These are phyloP conservation scores for Diplodia sapinea DNA, from an alignment of 2,329 filamentous ascomycete genomes.

Conservation along the genomic window DNA sequence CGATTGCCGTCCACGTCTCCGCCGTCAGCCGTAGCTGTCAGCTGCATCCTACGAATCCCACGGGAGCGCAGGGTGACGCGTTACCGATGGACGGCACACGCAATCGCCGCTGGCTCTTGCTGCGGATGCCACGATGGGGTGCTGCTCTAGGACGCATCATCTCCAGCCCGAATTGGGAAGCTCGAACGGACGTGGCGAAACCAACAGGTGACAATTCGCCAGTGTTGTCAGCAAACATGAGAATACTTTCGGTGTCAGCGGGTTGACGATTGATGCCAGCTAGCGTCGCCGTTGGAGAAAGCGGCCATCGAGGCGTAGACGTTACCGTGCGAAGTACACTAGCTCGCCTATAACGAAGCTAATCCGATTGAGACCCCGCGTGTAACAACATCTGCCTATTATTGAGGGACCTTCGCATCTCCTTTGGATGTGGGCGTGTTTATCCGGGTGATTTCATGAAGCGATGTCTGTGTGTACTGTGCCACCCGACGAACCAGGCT, in stretches of 20 bases:
- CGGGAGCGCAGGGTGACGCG: background rate
- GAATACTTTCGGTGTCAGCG: background rate
- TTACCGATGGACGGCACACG: background rate
- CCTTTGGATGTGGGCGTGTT: background rate
- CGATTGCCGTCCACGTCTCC: background rate
- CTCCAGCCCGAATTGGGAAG: background rate
- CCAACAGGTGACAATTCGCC: too few species aligned
- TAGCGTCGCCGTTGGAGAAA: background rate
- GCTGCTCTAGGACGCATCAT: background rate
- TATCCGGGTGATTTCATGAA: background rate
- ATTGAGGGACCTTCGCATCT: background rate
- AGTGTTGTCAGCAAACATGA: background rate
- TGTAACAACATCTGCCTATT: background rate
- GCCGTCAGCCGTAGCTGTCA: background rate
- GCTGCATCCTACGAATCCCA: background rate
- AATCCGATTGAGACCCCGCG: background rate
- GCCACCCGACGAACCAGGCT: background rate
- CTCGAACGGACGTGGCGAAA: too few species aligned
- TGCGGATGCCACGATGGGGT: background rate
- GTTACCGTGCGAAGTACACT: background rate
- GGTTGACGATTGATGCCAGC: background rate
- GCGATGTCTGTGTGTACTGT: background rate
- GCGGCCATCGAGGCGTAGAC: too few species aligned
- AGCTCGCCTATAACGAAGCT: background rate
- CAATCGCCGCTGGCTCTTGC: background rate